Base-by-base conservation (phyloP, 345 rosid genomes). In the Passiflora organensis region DNA sequence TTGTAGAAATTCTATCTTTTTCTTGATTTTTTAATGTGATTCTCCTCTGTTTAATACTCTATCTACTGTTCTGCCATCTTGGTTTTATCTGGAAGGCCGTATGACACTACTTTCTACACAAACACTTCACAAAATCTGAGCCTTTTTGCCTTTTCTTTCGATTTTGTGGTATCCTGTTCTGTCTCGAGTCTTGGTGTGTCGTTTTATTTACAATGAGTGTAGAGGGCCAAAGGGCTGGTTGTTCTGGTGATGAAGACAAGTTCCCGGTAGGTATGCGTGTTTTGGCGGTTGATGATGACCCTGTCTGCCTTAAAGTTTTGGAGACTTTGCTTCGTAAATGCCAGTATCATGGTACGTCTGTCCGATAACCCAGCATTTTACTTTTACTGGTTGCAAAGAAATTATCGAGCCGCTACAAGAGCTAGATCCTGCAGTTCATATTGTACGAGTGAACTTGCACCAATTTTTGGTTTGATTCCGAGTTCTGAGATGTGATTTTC, bases 211-310 rank as follows among this genome's bases (percentile, higher is more conserved):
- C 20, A 36, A 78, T 82, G 79, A 55, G 59, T 28, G 80, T 65
- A 23, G 78, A 72, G 58, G 74, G 66, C 48, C 69, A 43, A 53
- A 64, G 39, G 25, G 63, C 58, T 48, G 48, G 52, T 44, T 43
- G 52, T 60, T 49, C 43, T 21, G 55, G 14, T 13, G 44, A 64
- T 38, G 77, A 70, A 51, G 77, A 75, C 53, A 65, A 53, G 53
- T 78, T 85, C 47, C 89, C 86, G 17, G 64, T 67, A 18, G 84
- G 81, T 25, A 68, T 85, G 82, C 82, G 83, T 50, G 81, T 85
- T 60, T 60, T 85, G 23, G 89, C 86, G 10, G 89, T 82, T 38
- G 94, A 85, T 39, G 94, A 82, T 56, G 83, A 85, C 66, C 84
- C 78, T 18, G 75, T 62, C 36, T 85, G 94, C 67, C 84, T 85